phyloP scores from a whole-genome alignment of 257 asterid genomes.

The Perilla frutescens region DNA sequence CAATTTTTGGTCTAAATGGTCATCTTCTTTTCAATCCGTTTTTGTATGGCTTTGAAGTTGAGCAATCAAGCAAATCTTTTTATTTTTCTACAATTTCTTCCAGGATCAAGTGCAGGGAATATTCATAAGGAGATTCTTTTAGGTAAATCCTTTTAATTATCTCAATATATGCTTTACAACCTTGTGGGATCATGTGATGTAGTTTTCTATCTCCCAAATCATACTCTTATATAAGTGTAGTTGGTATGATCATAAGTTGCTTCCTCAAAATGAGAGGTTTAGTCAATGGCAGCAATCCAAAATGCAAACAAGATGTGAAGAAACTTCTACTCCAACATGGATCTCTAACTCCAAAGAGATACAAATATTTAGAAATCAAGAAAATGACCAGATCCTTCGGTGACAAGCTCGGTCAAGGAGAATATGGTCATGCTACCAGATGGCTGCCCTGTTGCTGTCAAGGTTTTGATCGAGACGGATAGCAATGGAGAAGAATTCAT shows the following conservation, averaged over 20 bases:
- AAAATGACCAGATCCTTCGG: not conserved
- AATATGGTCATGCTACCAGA: not conserved
- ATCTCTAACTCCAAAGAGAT: slow-evolving; percentile 41
- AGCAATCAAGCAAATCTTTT: too few relatives aligned
- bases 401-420: not conserved
- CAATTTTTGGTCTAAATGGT: too few relatives aligned
- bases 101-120: not conserved
- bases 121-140: too few relatives aligned
- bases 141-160: too few relatives aligned
- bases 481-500: slow-evolving; percentile 27
- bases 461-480: not conserved
- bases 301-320: slow-evolving; percentile 30
- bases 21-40: too few relatives aligned
- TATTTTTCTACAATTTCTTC: not conserved
- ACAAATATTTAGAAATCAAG: not conserved
- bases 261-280: slow-evolving; percentile 3
- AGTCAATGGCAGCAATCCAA: not conserved
- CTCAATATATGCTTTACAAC: not conserved
- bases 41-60: too few relatives aligned
- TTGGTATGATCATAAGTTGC: not conserved
- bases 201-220: not conserved
- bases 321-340: slow-evolving; percentile 38
- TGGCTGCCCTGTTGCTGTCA: not conserved
- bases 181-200: too few relatives aligned
- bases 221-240: not conserved